A percentile compares a stretch with the other conserved stretches of the same genome.
phyloP scores from a whole-genome alignment of 2,329 filamentous ascomycete genomes.

The Penicillium decumbens region DNA sequence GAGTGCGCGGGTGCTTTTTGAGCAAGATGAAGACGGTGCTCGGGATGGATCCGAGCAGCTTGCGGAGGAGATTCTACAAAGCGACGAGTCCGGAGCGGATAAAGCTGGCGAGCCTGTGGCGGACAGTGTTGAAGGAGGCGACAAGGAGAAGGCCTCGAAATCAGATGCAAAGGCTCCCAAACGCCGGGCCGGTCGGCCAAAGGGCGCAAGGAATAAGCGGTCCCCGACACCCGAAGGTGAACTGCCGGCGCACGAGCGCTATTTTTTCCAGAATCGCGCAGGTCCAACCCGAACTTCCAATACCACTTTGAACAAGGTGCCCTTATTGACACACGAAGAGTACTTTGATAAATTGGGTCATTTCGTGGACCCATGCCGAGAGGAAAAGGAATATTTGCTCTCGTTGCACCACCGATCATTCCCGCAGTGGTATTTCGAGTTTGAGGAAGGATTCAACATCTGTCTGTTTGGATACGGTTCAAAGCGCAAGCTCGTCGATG shows the following conservation, averaged over 20 bases:
- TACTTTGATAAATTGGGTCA: conserved; percentile 69
- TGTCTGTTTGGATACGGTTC: conserved; percentile 92
- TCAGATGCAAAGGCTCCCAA: conserved; percentile 48
- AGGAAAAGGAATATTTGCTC: conserved; percentile 67
- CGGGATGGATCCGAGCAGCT: conserved; percentile 64
- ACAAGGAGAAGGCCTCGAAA: conserved; percentile 35
- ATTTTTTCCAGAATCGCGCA: conserved; percentile 86
- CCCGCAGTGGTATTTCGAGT: conserved; percentile 87
- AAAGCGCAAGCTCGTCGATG: conserved; percentile 69
- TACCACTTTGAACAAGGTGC: conserved; percentile 70
- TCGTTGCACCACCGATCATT: conserved; percentile 76
- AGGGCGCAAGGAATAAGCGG: conserved; percentile 54
- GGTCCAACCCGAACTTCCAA: conserved; percentile 79
- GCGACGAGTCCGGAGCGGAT: conserved; percentile 28
- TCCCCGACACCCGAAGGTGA: conserved; percentile 77
- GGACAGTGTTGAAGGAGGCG: conserved; percentile 35
- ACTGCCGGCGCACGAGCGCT: conserved; percentile 81
- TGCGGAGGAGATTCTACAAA: conserved; percentile 62
- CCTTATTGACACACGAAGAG: conserved; percentile 82
- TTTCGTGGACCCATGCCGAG: conserved; percentile 63
- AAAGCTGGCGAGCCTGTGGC: conserved; percentile 22
- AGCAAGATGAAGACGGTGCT: conserved; percentile 63
- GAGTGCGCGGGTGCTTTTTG: conserved; percentile 70
- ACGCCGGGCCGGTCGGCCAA: conserved; percentile 54
- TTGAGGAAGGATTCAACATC: conserved; percentile 78